A percentile compares a stretch with the other conserved stretches of the same genome.
Conservation (phyloP, 495 filamentous ascomycete genomes). For the Hamigera avellanea region DNA sequence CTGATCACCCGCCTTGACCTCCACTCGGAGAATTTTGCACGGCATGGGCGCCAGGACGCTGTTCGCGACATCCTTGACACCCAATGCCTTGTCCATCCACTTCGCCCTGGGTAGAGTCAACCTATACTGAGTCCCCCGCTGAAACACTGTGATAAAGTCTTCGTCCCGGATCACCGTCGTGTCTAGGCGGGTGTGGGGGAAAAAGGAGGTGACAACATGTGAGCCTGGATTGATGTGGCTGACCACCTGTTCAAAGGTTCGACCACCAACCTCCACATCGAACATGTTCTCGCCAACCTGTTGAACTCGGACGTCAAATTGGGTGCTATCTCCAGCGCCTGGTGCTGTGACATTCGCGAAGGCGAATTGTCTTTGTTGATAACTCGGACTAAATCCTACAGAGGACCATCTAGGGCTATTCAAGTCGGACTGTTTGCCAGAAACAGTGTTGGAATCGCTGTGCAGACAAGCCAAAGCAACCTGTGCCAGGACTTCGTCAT, state of each 20-base stretch:
- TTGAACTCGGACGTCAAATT: slow-evolving; percentile 52
- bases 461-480: slow-evolving; percentile 64
- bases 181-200: slow-evolving; percentile 68
- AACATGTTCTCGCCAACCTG: slow-evolving; percentile 54
- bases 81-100: slow-evolving; percentile 82
- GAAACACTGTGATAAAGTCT: slow-evolving; percentile 67
- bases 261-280: slow-evolving; percentile 49
- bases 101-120: slow-evolving; percentile 53
- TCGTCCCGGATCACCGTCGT: slow-evolving; percentile 64
- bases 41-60: slow-evolving; percentile 90
- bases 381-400: slow-evolving; percentile 42
- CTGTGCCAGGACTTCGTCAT: slow-evolving; percentile 65
- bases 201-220: slow-evolving; percentile 42
- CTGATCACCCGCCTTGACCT: slow-evolving; percentile 65
- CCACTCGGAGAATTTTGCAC: slow-evolving; percentile 80
- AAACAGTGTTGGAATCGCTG: slow-evolving; percentile 16
- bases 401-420: slow-evolving; percentile 20
- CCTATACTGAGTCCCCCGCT: slow-evolving; percentile 67
- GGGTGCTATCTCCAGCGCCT: slow-evolving; percentile 17
- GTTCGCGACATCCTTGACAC: slow-evolving; percentile 66
- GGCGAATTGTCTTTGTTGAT: slow-evolving; percentile 42
- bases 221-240: slow-evolving; percentile 27
- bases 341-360: slow-evolving; percentile 31
- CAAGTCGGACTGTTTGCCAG: slow-evolving; percentile 10
- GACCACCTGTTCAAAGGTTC: slow-evolving; percentile 31